Conservation (phyloP, 73 alveolate species). For the Tetrahymena malaccensis region DNA sequence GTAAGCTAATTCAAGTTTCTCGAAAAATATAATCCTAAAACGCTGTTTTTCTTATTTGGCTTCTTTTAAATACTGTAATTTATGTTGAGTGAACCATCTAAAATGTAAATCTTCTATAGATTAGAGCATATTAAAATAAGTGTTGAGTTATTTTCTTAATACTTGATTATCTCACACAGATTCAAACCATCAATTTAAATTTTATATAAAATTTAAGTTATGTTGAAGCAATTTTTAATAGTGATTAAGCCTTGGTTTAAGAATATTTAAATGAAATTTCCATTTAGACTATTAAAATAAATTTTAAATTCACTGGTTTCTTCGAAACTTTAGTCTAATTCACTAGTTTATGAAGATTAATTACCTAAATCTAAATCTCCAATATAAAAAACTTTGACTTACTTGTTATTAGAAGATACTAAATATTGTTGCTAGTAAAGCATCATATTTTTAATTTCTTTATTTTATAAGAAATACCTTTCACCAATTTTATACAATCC, state of each 20-base stretch:
- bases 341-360: not conserved
- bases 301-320: not conserved
- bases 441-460: not conserved
- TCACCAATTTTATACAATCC: not conserved
- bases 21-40: not conserved
- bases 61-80: not conserved
- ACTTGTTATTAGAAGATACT: not conserved
- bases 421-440: not conserved
- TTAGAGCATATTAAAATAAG: not conserved
- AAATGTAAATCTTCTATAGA: not conserved
- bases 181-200: not conserved
- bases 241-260: not conserved
- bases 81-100: not conserved
- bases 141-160: not conserved
- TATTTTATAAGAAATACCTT: not conserved
- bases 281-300: not conserved
- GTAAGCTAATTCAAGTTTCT: not conserved
- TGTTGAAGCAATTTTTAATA: not conserved
- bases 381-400: not conserved
- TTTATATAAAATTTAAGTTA: not conserved
- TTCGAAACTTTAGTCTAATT: not conserved
- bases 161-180: not conserved
- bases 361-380: not conserved
- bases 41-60: not conserved
- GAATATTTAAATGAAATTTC: not conserved